Percentiles rank a stretch among this genome's conserved stretches.
Evolutionary conservation across 23 red algal genomes (phyloP).

Genomic region (Cyanidioschyzon merolae): DNA sequence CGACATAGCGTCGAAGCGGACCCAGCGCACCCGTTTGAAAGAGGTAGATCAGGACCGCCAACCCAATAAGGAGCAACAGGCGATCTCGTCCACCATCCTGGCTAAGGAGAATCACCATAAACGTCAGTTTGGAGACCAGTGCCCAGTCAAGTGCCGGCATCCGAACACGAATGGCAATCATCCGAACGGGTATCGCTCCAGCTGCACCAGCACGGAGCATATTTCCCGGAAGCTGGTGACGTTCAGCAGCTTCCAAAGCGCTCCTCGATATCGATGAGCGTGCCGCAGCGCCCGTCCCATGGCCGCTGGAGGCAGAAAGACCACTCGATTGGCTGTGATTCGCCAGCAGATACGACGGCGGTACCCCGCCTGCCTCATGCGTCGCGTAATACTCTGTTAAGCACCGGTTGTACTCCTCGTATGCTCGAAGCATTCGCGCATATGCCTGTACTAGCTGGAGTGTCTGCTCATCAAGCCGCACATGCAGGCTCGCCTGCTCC

Average conservation of each 20-base stretch:
- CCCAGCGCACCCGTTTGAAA: conserved; percentile 18
- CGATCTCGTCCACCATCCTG: conserved; percentile 22
- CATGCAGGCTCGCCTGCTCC: neutral
- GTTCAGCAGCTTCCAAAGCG: neutral
- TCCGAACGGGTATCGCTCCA: neutral
- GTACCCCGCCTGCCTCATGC: neutral
- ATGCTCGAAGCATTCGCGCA: neutral
- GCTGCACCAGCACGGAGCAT: neutral
- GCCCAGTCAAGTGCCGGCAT: conserved; percentile 15
- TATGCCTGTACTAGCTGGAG: conserved; percentile 5
- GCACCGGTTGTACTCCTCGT: neutral
- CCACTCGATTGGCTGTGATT: neutral
- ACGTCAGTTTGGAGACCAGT: conserved; percentile 18
- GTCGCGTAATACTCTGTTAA: neutral
- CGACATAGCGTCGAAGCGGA: neutral
- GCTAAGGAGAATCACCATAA: conserved; percentile 18
- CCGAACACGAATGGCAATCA: conserved; percentile 18
- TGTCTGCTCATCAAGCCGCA: neutral
- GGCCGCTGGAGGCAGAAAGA: neutral
- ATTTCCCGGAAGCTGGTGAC: neutral
- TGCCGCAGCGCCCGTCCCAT: neutral
- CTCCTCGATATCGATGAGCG: neutral
- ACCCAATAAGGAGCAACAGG: conserved; percentile 15
- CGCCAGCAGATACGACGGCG: neutral
- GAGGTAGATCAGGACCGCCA: conserved; percentile 23